Base-by-base conservation (phyloP, 2,329 filamentous ascomycete species). In the Apiospora sp. region DNA sequence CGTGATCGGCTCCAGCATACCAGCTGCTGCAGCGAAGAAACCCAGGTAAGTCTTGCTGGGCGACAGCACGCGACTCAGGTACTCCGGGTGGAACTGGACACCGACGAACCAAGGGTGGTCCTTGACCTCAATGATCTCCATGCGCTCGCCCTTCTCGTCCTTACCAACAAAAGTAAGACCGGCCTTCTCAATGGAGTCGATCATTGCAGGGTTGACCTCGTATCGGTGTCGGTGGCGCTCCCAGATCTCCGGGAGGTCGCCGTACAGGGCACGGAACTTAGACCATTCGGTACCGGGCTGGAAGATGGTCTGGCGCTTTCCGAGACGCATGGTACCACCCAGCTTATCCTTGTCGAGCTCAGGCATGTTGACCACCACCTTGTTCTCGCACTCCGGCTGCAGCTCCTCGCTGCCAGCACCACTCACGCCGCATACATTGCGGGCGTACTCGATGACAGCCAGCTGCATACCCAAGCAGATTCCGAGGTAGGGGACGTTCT, bases 391-490 rank as follows among this genome's bases (percentile, higher is more conserved):
- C 3, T 85, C 79, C 34, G 87, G 81, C 67, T 85, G 77, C 44
- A 91, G 85, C 78, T 92, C 90, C 76, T 90, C 89, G 12, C 86
- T 89, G 4, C 84, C 86, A 41, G 89, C 89, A 13, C 84, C 80
- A 46, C 84, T 78, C 74, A 95, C 87, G 41, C 89, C 89, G 83
- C 91, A 93, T 0, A 96, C 86, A 76, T 94, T 91, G 58, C 95
- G 91, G 1, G 95, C 94, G 77, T 91, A 94, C 82, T 98, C 95
- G 76, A 98, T 93, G 67, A 98, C 94, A 27, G 96, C 95, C 67
- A 98, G 89, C 82, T 98, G 96, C 92, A 98, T 94, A 72, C 95
- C 95, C 30, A 98, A 86, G 81, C 96, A 98, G 75, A 98, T 93
- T 73, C 96, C 96, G 0, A 98, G 88, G 84, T 93, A 98, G 1